These are phyloP conservation scores for Teunomyces atbi DNA, from an alignment of 805 yeast genomes.

Conservation along the genomic window DNA sequence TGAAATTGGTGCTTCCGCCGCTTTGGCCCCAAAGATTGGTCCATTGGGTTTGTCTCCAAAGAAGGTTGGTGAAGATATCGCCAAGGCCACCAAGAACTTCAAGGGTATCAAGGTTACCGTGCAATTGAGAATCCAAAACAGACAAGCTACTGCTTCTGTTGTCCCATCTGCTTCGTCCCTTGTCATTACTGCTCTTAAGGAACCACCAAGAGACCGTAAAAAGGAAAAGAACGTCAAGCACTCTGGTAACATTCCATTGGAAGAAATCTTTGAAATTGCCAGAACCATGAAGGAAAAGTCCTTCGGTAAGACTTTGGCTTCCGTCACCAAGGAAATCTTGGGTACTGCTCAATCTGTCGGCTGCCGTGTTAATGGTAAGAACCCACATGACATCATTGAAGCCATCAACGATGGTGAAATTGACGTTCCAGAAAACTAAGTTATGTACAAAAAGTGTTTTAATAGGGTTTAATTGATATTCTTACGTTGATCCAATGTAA, in stretches of 20 bases:
- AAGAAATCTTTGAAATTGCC: constrained; percentile 95
- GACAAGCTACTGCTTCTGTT: constrained; percentile 98
- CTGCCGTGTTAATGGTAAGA: constrained; percentile 98
- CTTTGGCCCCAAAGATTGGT: constrained; percentile 99
- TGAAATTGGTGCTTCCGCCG: constrained; percentile 99
- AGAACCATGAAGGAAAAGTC: constrained; percentile 97
- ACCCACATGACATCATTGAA: constrained; percentile 98
- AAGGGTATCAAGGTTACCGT: constrained; percentile 99
- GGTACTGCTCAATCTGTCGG: constrained; percentile 99
- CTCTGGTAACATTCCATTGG: constrained; percentile 97
- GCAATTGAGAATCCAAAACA: constrained; percentile 98
- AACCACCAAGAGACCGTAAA: constrained; percentile 99
- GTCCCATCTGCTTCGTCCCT: constrained; percentile 99
- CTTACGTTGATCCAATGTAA: constrained; percentile 5
- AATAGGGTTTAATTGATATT: constrained; percentile 29
- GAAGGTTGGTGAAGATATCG: constrained; percentile 99
- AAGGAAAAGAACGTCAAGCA: constrained; percentile 99
- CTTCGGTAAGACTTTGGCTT: constrained; percentile 95
- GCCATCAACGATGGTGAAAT: constrained; percentile 98
- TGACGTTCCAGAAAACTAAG: constrained; percentile 82
- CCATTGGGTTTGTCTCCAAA: constrained; percentile 99
- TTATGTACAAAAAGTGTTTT: constrained; percentile 38
- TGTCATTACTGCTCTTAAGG: constrained; percentile 98
- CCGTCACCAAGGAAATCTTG: constrained; percentile 97
- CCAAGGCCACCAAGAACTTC: constrained; percentile 98